phyloP scores from a whole-genome alignment of 225 moss, liverwort and hornwort genomes.

The Climacium dendroides region DNA sequence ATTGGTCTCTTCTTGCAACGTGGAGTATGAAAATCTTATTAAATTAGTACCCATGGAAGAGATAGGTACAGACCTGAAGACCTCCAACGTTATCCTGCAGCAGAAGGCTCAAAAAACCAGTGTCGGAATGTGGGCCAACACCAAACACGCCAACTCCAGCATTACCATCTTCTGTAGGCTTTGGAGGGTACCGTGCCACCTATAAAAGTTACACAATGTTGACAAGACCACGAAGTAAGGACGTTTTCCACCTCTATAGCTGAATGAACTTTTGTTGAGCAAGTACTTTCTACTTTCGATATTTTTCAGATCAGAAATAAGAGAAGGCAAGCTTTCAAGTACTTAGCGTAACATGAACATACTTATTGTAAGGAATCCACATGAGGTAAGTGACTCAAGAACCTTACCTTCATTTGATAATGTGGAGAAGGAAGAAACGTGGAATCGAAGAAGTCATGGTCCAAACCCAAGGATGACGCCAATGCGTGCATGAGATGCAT shows the following conservation, averaged over 20 bases:
- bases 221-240: background rate
- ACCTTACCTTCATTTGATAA: slow-evolving; percentile 61
- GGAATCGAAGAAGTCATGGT: slow-evolving; percentile 45
- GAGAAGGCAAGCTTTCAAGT: background rate
- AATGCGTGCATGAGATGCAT: slow-evolving; percentile 70
- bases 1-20: background rate
- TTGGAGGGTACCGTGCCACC: slow-evolving; percentile 63
- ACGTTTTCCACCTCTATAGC: background rate
- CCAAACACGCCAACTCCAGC: slow-evolving; percentile 38
- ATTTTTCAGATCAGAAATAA: background rate
- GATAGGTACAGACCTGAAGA: slow-evolving; percentile 38
- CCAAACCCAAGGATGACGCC: slow-evolving; percentile 46
- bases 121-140: slow-evolving; percentile 67
- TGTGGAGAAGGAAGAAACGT: slow-evolving; percentile 47
- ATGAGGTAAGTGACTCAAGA: background rate
- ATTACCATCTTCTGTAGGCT: slow-evolving; percentile 14
- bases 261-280: background rate
- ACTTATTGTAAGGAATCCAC: background rate
- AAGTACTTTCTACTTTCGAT: background rate
- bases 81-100: slow-evolving; percentile 62
- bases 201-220: background rate
- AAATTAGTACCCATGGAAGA: background rate
- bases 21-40: background rate
- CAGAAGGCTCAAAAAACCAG: slow-evolving; percentile 65
- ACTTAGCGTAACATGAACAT: background rate